Evolutionary conservation across 2,329 filamentous ascomycete species (phyloP).

Genomic region (Aplosporella prunicola): DNA sequence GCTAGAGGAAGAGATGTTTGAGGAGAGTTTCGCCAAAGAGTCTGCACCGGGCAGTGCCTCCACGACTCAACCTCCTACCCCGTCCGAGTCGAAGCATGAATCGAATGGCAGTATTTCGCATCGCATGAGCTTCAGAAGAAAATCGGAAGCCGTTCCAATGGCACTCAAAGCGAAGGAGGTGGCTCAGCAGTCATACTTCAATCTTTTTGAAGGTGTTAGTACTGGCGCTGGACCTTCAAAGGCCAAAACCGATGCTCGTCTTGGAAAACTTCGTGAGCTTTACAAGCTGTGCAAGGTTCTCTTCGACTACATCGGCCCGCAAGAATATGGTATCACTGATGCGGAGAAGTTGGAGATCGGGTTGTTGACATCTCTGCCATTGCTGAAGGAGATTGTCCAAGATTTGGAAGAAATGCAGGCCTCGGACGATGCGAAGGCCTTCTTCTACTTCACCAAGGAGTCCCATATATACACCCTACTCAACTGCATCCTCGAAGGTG

Average conservation of each 20-base stretch:
- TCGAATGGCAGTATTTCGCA: slow-evolving; percentile 33
- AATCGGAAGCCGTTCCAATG: slow-evolving; percentile 32
- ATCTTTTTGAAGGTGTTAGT: slow-evolving; percentile 70
- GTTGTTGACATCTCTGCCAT: slow-evolving; percentile 79
- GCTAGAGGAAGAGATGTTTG: slow-evolving; percentile 50
- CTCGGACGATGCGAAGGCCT: slow-evolving; percentile 84
- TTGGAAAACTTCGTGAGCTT: slow-evolving; percentile 82
- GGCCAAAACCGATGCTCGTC: slow-evolving; percentile 71
- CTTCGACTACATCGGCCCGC: slow-evolving; percentile 96
- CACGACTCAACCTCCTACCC: slow-evolving; percentile 18
- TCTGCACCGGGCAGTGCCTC: slow-evolving; percentile 21
- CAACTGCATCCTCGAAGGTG: slow-evolving; percentile 95
- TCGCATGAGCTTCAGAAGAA: slow-evolving; percentile 45
- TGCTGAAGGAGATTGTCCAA: slow-evolving; percentile 93
- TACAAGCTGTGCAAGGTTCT: slow-evolving; percentile 90
- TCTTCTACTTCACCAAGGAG: slow-evolving; percentile 99
- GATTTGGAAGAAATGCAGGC: slow-evolving; percentile 97
- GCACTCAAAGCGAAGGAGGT: slow-evolving; percentile 11
- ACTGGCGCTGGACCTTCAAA: slow-evolving; percentile 40
- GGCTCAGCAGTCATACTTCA: slow-evolving; percentile 62
- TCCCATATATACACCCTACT: slow-evolving; percentile 97
- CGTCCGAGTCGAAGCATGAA: slow-evolving; percentile 20
- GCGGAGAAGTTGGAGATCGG: slow-evolving; percentile 98
- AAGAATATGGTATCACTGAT: slow-evolving; percentile 95
- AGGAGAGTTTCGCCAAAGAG: slow-evolving; percentile 35